phyloP scores from a whole-genome alignment of 1,284 basidiomycete genomes.

The Caloboletus inedulis region DNA sequence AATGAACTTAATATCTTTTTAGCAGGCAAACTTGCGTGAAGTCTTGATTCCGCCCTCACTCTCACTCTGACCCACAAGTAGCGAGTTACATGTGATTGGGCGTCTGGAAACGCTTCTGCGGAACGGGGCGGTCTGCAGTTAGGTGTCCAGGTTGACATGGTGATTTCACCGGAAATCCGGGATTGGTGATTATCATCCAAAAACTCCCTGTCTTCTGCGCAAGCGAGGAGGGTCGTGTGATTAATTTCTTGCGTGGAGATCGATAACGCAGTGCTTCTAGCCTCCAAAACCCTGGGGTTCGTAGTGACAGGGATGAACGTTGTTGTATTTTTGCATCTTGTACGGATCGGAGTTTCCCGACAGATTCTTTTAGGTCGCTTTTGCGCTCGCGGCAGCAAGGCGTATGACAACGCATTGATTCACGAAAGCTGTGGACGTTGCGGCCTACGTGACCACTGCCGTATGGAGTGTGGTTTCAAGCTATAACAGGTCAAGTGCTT shows the following conservation, averaged over 20 bases:
- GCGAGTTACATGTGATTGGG: not conserved
- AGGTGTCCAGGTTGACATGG: slow-evolving; percentile 2
- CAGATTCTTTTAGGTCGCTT: slow-evolving; percentile 1
- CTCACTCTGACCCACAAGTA: slow-evolving; percentile 12
- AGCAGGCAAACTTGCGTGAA: too few species aligned
- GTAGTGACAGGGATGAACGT: slow-evolving; percentile 2
- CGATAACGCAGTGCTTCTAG: slow-evolving; percentile 5
- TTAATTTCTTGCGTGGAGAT: slow-evolving; percentile 15
- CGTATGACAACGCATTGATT: slow-evolving; percentile 1
- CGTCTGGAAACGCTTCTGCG: not conserved
- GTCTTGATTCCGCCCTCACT: too few species aligned
- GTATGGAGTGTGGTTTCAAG: not conserved
- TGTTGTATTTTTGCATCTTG: not conserved
- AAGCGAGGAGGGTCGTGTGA: slow-evolving; percentile 3
- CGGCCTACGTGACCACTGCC: not conserved
- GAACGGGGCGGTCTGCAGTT: not conserved
- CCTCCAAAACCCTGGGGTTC: slow-evolving; percentile 11
- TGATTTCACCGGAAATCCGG: slow-evolving; percentile 5
- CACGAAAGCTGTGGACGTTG: not conserved
- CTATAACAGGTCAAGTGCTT: not conserved
- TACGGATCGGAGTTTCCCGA: slow-evolving; percentile 6
- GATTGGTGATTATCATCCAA: slow-evolving; percentile 12
- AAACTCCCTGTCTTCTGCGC: slow-evolving; percentile 2
- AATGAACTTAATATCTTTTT: too few species aligned
- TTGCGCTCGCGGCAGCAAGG: not conserved